These are phyloP conservation scores for Rhizophagus clarus DNA, from an alignment of 192 early-diverging fungal species.

Conservation along the genomic window DNA sequence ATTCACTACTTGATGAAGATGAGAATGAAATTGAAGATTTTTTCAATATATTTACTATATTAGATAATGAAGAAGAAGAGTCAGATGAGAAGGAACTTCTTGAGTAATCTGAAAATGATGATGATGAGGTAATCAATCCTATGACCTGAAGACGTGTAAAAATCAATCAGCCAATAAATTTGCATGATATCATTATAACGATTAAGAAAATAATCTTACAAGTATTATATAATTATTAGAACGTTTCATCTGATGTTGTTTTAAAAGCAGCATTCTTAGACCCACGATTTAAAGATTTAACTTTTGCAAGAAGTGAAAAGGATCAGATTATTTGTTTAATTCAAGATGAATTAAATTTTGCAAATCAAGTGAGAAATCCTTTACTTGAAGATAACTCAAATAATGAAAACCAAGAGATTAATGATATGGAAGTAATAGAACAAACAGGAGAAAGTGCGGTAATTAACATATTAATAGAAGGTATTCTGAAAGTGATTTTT, in stretches of 20 bases:
- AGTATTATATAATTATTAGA: slow-evolving; percentile 1
- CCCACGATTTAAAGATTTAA: not conserved
- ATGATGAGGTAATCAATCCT: not conserved
- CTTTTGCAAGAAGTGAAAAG: too few species aligned
- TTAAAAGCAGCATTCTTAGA: slow-evolving; percentile 13
- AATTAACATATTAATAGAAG: too few species aligned
- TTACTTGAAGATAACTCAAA: too few species aligned
- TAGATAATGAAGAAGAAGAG: not conserved
- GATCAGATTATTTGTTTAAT: not conserved
- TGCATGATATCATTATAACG: not conserved
- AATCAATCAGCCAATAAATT: not conserved
- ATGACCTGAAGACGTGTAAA: not conserved
- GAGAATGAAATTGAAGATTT: not conserved
- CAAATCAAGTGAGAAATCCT: not conserved
- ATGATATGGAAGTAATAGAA: too few species aligned
- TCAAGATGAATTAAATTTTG: slow-evolving; percentile 4
- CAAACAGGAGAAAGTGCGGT: too few species aligned
- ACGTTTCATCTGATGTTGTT: not conserved
- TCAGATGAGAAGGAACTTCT: not conserved
- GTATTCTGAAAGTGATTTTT: too few species aligned
- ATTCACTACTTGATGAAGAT: not conserved
- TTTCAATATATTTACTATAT: not conserved
- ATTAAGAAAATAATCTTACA: not conserved
- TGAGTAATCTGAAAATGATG: not conserved
- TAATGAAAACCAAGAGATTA: too few species aligned